Evolutionary conservation across 805 yeast genomes (phyloP), one percentile per base, ranked within the genome.

Genomic region (Tetrapisispora namnaoensis): DNA sequence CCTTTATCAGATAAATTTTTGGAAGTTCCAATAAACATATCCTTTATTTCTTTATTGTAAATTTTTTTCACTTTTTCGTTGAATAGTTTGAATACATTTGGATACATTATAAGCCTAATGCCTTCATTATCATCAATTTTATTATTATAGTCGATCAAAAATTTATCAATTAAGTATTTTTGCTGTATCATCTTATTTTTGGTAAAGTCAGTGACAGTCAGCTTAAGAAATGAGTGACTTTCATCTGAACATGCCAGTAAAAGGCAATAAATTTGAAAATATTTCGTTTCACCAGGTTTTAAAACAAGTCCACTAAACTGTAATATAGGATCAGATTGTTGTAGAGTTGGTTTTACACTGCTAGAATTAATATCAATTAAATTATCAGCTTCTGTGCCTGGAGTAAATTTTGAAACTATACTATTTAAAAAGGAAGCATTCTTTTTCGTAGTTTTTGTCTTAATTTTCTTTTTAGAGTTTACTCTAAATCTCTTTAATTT

Each of bases 171-270:
- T 10, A 61, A 49, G 38, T 55, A 60, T 35, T 58, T 58, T 44
- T 53, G 59, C 24, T 38, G 37, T 10, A 48, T 41, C 1, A 46
- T 36, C 39, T 21, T 7, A 37, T 59, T 62, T 10, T 46, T 34
- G 1, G 64, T 62, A 36, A 63, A 62, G 51, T 63, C 68, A 9
- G 67, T 62, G 27, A 63, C 60, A 9, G 58, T 56, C 42, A 60
- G 41, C 18, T 52, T 45, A 2, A 42, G 49, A 44, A 45, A 57
- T 3, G 43, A 24, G 0, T 39, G 28, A 24, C 45, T 44, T 37
- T 60, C 61, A 43, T 50, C 52, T 3, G 55, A 34, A 30, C 53
- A 51, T 14, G 63, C 51, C 3, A 60, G 53, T 10, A 59, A 49
- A 14, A 56, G 44, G 4, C 55, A 62, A 18, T 55, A 42, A 50